Percentiles rank a stretch among this genome's conserved stretches.
Conservation (phyloP, 73 alveolate species). For the Paramecium caudatum region DNA sequence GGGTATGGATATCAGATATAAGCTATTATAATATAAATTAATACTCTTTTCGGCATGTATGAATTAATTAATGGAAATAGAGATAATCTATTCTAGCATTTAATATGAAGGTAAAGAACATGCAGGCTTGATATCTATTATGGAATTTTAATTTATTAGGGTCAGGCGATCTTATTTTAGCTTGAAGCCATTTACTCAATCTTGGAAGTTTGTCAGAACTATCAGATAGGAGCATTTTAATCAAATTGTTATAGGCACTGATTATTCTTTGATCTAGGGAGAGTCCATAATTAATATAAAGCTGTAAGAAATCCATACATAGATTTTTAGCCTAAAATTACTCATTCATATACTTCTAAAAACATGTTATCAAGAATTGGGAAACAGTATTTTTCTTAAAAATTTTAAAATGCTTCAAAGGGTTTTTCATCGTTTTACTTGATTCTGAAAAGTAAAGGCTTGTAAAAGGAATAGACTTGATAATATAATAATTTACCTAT, state of each 20-base stretch:
- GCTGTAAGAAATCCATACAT: neutral
- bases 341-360: neutral
- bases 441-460: neutral
- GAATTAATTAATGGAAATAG: neutral
- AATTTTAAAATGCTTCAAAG: neutral
- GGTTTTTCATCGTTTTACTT: slow-evolving; percentile 10
- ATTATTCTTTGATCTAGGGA: neutral
- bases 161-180: neutral
- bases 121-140: slow-evolving; percentile 7
- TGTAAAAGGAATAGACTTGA: neutral
- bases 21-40: neutral
- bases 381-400: neutral
- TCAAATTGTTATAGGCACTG: neutral
- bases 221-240: neutral
- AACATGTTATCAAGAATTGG: neutral
- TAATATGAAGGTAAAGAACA: slow-evolving; percentile 15
- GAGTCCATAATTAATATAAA: slow-evolving; percentile 13
- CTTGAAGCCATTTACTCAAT: neutral
- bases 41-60: slow-evolving; percentile 1
- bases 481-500: no score
- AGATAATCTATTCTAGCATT: slow-evolving; percentile 5
- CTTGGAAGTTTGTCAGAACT: neutral
- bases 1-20: neutral
- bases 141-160: neutral
- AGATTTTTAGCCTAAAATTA: neutral